Percentiles rank a stretch among this genome's conserved stretches.
Evolutionary conservation across 2,329 filamentous ascomycete species (phyloP).

Genomic region (Clonostachys rosea): DNA sequence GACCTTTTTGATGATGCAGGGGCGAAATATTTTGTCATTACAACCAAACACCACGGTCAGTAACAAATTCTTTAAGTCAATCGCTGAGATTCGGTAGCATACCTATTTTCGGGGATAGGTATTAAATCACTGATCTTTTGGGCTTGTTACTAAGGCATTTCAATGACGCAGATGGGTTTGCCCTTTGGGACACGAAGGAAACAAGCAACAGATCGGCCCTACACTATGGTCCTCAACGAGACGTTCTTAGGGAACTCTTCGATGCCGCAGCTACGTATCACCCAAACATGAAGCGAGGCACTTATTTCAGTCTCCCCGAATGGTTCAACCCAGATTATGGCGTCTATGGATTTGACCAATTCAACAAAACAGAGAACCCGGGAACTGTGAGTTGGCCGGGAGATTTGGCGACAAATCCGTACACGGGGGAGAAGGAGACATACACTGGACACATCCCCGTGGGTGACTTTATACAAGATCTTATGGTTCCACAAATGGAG

Average conservation of each 20-base stretch:
- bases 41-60: slow-evolving; percentile 19
- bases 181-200: slow-evolving; percentile 7
- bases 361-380: slow-evolving; percentile 4
- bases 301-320: slow-evolving; percentile 43
- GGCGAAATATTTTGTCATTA: slow-evolving; percentile 42
- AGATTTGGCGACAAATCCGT: slow-evolving; percentile 34
- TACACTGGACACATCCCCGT: slow-evolving; percentile 34
- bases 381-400: slow-evolving; percentile 26
- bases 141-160: too few relatives aligned
- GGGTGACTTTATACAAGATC: slow-evolving; percentile 32
- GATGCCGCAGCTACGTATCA: slow-evolving; percentile 32
- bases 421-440: slow-evolving; percentile 30
- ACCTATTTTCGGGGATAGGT: too few relatives aligned
- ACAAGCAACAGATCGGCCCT: slow-evolving; percentile 32
- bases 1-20: slow-evolving; percentile 46
- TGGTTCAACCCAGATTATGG: slow-evolving; percentile 43
- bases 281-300: slow-evolving; percentile 32
- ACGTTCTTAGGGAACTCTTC: slow-evolving; percentile 36
- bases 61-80: too few relatives aligned
- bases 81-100: too few relatives aligned
- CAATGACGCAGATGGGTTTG: slow-evolving; percentile 3
- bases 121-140: too few relatives aligned
- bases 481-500: slow-evolving; percentile 41
- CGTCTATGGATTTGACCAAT: slow-evolving; percentile 33
- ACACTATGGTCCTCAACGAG: slow-evolving; percentile 31